These are phyloP conservation scores for Gomphus bonarii DNA, from an alignment of 1,284 basidiomycete genomes.

Conservation along the genomic window DNA sequence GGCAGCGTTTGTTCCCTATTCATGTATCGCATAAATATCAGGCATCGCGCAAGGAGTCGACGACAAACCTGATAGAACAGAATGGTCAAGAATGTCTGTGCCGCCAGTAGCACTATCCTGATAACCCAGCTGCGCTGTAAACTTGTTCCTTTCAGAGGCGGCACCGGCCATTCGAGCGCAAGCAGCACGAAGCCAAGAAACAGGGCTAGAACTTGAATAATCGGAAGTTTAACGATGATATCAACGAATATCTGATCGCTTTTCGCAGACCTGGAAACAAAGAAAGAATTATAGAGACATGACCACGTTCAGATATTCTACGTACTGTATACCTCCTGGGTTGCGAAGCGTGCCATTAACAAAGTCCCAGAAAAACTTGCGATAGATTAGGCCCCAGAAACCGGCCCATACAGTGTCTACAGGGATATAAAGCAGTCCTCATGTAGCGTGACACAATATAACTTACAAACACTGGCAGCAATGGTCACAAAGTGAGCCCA, in stretches of 20 bases:
- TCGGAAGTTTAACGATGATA: slow-evolving; percentile 64
- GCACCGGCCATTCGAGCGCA: slow-evolving; percentile 58
- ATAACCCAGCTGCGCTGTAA: slow-evolving; percentile 58
- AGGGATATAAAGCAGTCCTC: slow-evolving; percentile 3
- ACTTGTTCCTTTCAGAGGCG: slow-evolving; percentile 41
- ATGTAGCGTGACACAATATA: neutral
- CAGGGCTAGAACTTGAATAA: slow-evolving; percentile 61
- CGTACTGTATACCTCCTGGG: slow-evolving; percentile 74
- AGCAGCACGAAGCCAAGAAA: slow-evolving; percentile 46
- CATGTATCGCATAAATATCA: neutral
- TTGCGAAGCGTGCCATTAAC: slow-evolving; percentile 57
- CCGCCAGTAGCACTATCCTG: slow-evolving; percentile 50
- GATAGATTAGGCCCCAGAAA: slow-evolving; percentile 70
- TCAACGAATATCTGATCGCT: slow-evolving; percentile 53
- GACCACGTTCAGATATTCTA: slow-evolving; percentile 16
- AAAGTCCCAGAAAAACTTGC: slow-evolving; percentile 90
- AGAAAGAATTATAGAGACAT: too few relatives aligned
- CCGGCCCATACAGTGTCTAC: slow-evolving; percentile 70
- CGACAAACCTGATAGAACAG: slow-evolving; percentile 67
- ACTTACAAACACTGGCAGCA: slow-evolving; percentile 67
- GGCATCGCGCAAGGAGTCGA: neutral
- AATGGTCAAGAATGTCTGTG: slow-evolving; percentile 55
- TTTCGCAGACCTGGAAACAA: slow-evolving; percentile 51
- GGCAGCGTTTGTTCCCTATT: slow-evolving; percentile 65
- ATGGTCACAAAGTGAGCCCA: slow-evolving; percentile 65